Base-by-base conservation (phyloP, 345 rosid species). In the Cardamine chenopodiifolia region DNA sequence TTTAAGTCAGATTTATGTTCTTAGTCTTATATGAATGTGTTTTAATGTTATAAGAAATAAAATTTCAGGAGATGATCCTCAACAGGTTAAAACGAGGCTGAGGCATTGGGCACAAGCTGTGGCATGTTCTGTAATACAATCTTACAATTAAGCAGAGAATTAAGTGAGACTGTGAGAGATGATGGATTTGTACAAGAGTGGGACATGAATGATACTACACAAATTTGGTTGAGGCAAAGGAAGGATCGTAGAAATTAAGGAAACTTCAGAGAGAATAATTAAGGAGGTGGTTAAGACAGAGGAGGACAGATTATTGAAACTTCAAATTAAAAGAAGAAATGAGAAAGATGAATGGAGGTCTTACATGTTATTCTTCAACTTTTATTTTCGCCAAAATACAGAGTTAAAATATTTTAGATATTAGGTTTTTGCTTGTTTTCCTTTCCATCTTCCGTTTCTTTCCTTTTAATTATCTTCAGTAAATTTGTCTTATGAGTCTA, bases 51-150 rank as follows among this genome's bases (percentile, higher is more conserved):
- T 25, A 8, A 23, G 8, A 4, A 18, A 28, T 50, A 1, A 26
- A 39, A 3, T 17, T 12, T 45, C 81, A 89, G 97, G 97, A 55
- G 96, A 91, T 55, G 49, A 69, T 82, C 97, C 97, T 14, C 77
- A 81, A 49, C 88, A 77, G 23, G 88, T 86, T 17, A 86, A 86
- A 81, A 81, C 77, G 15, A 86, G 84, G 64, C 71, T 86, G 70
- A 82, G 90, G 85, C 87, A 84, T 76, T 86, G 90, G 90, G 90
- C 90, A 20, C 90, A 84, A 81, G 88, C 87, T 23, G 88, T 86
- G 39, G 90, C 90, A 42, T 86, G 90, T 81, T 86, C 90, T 28
- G 85, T 86, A 7, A 79, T 82, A 76, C 86, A 83, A 57, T 78
- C 77, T 23, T 66, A 26, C 56, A 78, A 68, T 61, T 32, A 65